Evolutionary conservation across 83 land plant genomes (phyloP), one percentile per base, ranked within the genome.

Genomic region (Picea engelmannii): DNA sequence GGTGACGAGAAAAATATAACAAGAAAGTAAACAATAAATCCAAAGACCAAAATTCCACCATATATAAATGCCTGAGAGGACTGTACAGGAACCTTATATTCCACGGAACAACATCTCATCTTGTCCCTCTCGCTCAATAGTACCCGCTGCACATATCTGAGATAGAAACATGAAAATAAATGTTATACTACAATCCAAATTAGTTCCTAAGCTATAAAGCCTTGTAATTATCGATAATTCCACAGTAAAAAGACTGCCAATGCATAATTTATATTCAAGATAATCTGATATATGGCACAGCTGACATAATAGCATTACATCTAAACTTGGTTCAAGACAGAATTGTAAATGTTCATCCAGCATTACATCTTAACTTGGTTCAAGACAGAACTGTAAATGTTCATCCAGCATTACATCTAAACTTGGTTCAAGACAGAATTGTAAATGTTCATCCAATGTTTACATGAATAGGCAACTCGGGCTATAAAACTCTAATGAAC

Each of bases 1-100:
- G 99, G 95, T 24, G 93, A 90, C 3, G 99, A 89, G 79, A 95
- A 97, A 89, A 92, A 95, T 82, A 95, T 95, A 64, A 97, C 96
- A 7, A 93, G 78, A 71, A 95, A 95, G 81, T 97, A 97, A 9
- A 97, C 98, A 59, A 95, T 59, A 71, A 94, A 97, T 16, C 99
- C 99, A 13, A 95, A 93, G 0, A 97, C 70, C 31, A 97, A 92
- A 63, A 97, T 97, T 60, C 95, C 99, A 6, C 98, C 99, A 78
- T 97, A 97, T 17, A 97, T 79, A 81, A 90, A 92, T 8, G 93
- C 89, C 78, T 95, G 98, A 8, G 99, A 91, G 31, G 93, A 82
- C 6, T 90, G 97, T 17, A 86, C 91, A 1, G 98, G 99, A 44
- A 84, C 82, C 61, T 83, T 84, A 83, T 91, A 94, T 77, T 92